Evolutionary conservation across 1,284 basidiomycete species (phyloP).

Genomic region (Fomitopsis pinicola): DNA sequence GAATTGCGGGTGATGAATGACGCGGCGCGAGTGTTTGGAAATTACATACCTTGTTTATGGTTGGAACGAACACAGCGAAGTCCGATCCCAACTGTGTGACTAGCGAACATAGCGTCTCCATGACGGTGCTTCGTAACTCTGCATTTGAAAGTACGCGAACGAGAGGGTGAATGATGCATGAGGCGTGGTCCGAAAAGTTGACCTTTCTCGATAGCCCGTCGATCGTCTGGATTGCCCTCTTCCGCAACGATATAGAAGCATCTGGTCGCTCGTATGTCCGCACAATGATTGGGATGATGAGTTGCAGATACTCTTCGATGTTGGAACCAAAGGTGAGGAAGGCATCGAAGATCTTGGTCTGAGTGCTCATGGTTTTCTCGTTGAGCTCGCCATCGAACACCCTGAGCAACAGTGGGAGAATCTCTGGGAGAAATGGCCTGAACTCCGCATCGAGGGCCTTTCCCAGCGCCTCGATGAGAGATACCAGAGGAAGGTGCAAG

Average conservation of each 20-base stretch:
- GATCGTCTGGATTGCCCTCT: constrained; percentile 88
- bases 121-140: constrained; percentile 82
- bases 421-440: constrained; percentile 93
- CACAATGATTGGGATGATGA: constrained; percentile 94
- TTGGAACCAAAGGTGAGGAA: constrained; percentile 95
- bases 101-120: constrained; percentile 93
- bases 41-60: constrained; percentile 82
- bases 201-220: constrained; percentile 90
- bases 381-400: constrained; percentile 86
- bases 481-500: constrained; percentile 90
- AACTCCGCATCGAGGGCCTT: constrained; percentile 97
- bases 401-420: constrained; percentile 87
- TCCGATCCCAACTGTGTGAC: constrained; percentile 94
- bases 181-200: constrained; percentile 99
- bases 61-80: constrained; percentile 96
- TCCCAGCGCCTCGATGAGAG: constrained; percentile 92
- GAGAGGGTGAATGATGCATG: constrained; percentile 94
- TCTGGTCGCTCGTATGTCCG: constrained; percentile 87
- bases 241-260: constrained; percentile 72
- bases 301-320: constrained; percentile 97
- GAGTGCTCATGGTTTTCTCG: constrained; percentile 75
- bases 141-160: constrained; percentile 83
- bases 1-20: neutral
- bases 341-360: constrained; percentile 92
- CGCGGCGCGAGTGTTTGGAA: no score